phyloP scores from a whole-genome alignment of 805 yeast genomes.

The Kockiozyma suomiensis region DNA sequence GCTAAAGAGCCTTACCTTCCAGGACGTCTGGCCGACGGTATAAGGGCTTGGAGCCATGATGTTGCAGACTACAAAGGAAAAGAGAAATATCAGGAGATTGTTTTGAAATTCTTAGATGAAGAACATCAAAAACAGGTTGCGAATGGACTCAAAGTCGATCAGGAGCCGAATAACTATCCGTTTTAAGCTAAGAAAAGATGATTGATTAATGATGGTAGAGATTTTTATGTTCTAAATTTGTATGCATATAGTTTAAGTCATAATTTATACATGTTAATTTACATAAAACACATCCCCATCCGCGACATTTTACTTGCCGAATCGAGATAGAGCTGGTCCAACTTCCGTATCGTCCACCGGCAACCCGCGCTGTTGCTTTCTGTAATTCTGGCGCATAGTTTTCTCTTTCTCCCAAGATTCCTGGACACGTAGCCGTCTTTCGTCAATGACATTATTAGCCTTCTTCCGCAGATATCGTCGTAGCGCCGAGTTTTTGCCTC shows the following conservation, averaged over 20 bases:
- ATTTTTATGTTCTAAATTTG: too few relatives aligned
- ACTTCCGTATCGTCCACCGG: constrained; percentile 22
- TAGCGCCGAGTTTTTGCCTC: constrained; percentile 80
- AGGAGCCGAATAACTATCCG: constrained; percentile 29
- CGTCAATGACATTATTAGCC: constrained; percentile 81
- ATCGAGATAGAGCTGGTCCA: constrained; percentile 34
- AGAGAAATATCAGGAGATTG: constrained; percentile 26
- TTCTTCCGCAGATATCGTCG: constrained; percentile 81
- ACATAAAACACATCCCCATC: not conserved
- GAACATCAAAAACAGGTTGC: constrained; percentile 32
- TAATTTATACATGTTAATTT: not conserved
- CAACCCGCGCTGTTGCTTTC: constrained; percentile 49
- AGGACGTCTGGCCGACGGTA: constrained; percentile 59
- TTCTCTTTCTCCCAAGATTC: constrained; percentile 75
- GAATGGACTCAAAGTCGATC: constrained; percentile 17
- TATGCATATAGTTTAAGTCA: too few relatives aligned
- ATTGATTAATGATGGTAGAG: too few relatives aligned
- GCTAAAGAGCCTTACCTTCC: constrained; percentile 65
- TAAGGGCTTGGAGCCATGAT: constrained; percentile 61
- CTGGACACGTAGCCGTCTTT: constrained; percentile 77
- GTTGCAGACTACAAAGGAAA: constrained; percentile 65
- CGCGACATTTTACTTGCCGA: constrained; percentile 5
- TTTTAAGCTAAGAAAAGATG: constrained; percentile 14
- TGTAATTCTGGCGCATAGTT: constrained; percentile 59
- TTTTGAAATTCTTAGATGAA: constrained; percentile 29